A percentile compares a stretch with the other conserved stretches of the same genome.
These are phyloP conservation scores for Ogataea saltuana DNA, from an alignment of 805 yeast species.

Conservation along the genomic window DNA sequence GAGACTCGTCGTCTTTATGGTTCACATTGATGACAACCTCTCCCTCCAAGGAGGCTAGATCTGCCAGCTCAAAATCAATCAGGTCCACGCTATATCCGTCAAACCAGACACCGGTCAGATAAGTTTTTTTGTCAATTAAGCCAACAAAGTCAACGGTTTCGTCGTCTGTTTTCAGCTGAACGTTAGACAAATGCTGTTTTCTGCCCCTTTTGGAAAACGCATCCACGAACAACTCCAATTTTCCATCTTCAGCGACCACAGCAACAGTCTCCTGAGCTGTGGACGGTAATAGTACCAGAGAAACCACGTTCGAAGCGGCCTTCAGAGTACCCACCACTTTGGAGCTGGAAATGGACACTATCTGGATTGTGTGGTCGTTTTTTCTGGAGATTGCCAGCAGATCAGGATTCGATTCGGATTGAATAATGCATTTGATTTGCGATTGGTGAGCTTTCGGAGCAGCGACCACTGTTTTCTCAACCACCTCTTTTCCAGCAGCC, in stretches of 20 bases:
- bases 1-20: slow-evolving; percentile 15
- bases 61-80: slow-evolving; percentile 36
- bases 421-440: slow-evolving; percentile 38
- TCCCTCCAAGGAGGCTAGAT: slow-evolving; percentile 29
- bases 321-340: slow-evolving; percentile 35
- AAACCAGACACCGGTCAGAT: slow-evolving; percentile 29
- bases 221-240: slow-evolving; percentile 29
- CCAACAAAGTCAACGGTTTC: slow-evolving; percentile 18
- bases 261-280: slow-evolving; percentile 37
- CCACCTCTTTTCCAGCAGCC: slow-evolving; percentile 29
- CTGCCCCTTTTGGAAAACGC: slow-evolving; percentile 23
- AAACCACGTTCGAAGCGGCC: slow-evolving; percentile 35
- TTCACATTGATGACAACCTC: slow-evolving; percentile 22
- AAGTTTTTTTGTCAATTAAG: slow-evolving; percentile 8
- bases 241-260: slow-evolving; percentile 24
- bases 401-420: slow-evolving; percentile 35
- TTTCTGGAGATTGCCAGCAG: slow-evolving; percentile 38
- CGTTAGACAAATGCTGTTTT: slow-evolving; percentile 20
- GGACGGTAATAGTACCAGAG: slow-evolving; percentile 34
- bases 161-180: slow-evolving; percentile 19
- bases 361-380: slow-evolving; percentile 34
- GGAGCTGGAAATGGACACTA: slow-evolving; percentile 35
- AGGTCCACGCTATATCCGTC: slow-evolving; percentile 29
- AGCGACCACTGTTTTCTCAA: slow-evolving; percentile 33
- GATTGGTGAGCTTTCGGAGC: slow-evolving; percentile 36